These are phyloP conservation scores for Pelargonium cotyledonis DNA, from an alignment of 441 rosid species.

Conservation along the genomic window DNA sequence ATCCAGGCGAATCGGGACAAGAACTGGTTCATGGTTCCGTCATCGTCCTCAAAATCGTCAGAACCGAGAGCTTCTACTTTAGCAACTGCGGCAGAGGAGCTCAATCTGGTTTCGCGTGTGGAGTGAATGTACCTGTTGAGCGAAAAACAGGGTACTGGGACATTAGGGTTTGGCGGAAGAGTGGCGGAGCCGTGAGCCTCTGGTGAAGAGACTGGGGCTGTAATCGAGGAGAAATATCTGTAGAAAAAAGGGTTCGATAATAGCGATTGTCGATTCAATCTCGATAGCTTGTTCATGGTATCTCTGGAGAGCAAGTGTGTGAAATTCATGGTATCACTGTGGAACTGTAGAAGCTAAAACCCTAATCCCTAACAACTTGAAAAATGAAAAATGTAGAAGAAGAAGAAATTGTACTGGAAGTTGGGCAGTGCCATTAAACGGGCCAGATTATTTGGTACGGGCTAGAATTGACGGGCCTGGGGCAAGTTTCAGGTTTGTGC, in stretches of 20 bases:
- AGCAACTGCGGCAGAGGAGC: conserved; percentile 6
- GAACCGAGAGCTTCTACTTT: conserved; percentile 15
- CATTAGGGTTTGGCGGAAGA: conserved; percentile 14
- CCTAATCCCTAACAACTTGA: background rate
- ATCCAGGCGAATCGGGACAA: conserved; percentile 72
- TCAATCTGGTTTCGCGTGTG: conserved; percentile 25
- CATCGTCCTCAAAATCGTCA: conserved; percentile 37
- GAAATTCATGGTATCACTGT: conserved; percentile 25
- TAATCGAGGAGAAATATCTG: conserved; percentile 29
- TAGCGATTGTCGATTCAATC: conserved; percentile 24
- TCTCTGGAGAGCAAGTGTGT: conserved; percentile 41
- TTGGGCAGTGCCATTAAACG: too few species aligned
- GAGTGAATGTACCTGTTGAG: conserved; percentile 40
- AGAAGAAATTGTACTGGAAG: too few species aligned
- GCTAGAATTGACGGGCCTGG: too few species aligned
- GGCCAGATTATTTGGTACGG: too few species aligned
- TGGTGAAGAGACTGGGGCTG: conserved; percentile 19
- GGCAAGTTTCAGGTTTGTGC: too few species aligned
- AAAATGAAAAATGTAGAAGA: too few species aligned
- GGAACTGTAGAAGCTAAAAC: background rate
- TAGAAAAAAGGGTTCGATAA: conserved; percentile 18
- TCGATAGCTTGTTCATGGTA: conserved; percentile 32
- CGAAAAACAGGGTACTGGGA: conserved; percentile 17
- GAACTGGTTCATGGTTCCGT: conserved; percentile 56
- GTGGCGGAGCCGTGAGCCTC: conserved; percentile 10